phyloP scores from a whole-genome alignment of 106 monocot genomes.

The Phalaenopsis equestris region DNA sequence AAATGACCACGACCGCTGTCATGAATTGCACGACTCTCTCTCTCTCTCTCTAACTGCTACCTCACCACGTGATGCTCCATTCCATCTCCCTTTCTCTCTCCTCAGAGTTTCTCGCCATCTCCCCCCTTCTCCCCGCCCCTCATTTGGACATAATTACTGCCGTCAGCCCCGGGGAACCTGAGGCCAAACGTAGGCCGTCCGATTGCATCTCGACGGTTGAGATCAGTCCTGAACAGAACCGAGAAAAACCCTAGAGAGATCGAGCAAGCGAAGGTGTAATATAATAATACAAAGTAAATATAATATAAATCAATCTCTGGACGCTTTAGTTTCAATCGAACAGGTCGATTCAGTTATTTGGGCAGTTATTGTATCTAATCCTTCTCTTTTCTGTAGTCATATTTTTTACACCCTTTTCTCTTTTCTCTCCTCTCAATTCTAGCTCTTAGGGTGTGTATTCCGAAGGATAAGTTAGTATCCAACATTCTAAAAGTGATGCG shows the following conservation, averaged over 20 bases:
- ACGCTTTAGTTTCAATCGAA: too few species aligned
- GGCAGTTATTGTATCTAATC: too few species aligned
- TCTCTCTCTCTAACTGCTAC: background rate
- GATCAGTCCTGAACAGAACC: background rate
- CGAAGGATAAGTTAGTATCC: too few species aligned
- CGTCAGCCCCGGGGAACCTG: background rate
- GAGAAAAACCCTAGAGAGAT: conserved; percentile 4
- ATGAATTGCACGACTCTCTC: background rate
- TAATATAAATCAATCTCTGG: too few species aligned
- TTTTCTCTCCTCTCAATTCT: too few species aligned
- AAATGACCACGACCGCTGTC: conserved; percentile 2
- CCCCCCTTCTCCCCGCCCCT: background rate
- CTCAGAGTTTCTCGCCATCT: background rate
- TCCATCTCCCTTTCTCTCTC: background rate
- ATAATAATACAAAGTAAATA: too few species aligned
- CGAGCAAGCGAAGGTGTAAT: background rate
- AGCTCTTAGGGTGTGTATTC: too few species aligned
- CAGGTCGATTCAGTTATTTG: too few species aligned
- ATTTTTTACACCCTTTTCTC: too few species aligned
- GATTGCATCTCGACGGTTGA: background rate
- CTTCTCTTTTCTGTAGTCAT: too few species aligned
- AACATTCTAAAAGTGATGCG: too few species aligned
- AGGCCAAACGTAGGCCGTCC: background rate
- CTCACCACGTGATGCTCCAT: background rate
- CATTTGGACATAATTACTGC: background rate